These are phyloP conservation scores for Hymenoscyphus repandus DNA, from an alignment of 2,329 filamentous ascomycete genomes.

Conservation along the genomic window DNA sequence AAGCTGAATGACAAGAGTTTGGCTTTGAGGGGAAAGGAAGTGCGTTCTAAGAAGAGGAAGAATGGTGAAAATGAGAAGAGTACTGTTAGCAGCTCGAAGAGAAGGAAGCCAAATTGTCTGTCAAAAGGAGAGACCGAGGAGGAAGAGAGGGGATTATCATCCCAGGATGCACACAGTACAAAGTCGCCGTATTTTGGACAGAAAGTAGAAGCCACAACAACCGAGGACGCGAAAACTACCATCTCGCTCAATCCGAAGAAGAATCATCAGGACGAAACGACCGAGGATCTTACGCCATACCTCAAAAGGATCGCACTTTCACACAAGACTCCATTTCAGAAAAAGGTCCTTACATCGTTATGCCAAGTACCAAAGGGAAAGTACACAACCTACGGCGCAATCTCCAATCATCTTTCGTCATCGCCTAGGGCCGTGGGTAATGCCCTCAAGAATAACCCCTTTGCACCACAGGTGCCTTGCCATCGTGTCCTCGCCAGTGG, in stretches of 20 bases:
- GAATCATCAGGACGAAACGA: too few relatives aligned
- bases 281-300: slow-evolving; percentile 17
- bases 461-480: slow-evolving; percentile 76
- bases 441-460: slow-evolving; percentile 72
- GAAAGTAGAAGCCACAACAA: too few relatives aligned
- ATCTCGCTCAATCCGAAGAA: too few relatives aligned
- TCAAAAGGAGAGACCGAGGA: background rate
- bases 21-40: slow-evolving; percentile 28
- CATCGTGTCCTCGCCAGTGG: slow-evolving; percentile 74
- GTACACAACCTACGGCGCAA: slow-evolving; percentile 72
- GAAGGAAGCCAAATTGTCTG: background rate
- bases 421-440: slow-evolving; percentile 75
- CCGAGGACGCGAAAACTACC: too few relatives aligned
- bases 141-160: background rate
- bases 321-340: slow-evolving; percentile 47
- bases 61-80: background rate
- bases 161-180: background rate
- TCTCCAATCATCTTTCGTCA: slow-evolving; percentile 63
- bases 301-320: slow-evolving; percentile 23
- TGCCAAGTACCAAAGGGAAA: slow-evolving; percentile 71
- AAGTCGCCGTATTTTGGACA: too few relatives aligned
- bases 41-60: slow-evolving; percentile 2
- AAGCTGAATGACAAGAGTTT: slow-evolving; percentile 38
- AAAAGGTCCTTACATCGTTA: slow-evolving; percentile 64
- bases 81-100: background rate